Conservation (phyloP, 805 yeast genomes). For the Priceomyces carsonii region DNA sequence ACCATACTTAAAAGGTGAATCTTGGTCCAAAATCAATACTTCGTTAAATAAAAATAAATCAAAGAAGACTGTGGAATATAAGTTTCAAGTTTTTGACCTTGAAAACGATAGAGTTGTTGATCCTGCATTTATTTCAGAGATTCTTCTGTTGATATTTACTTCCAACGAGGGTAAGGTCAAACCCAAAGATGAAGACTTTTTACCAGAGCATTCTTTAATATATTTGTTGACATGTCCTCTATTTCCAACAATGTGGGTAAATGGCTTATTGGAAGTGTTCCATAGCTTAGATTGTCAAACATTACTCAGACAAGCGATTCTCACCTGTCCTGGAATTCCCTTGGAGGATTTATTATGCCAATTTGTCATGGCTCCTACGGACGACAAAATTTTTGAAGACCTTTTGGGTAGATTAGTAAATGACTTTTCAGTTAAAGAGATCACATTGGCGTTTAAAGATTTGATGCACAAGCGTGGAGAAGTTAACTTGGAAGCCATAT, state of each 20-base stretch:
- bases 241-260: constrained; percentile 63
- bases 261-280: constrained; percentile 55
- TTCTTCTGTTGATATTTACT: constrained; percentile 44
- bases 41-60: constrained; percentile 13
- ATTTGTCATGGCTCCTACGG: constrained; percentile 49
- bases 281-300: constrained; percentile 48
- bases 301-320: constrained; percentile 77
- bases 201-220: constrained; percentile 61
- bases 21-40: constrained; percentile 22
- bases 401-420: constrained; percentile 63
- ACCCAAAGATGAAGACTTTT: constrained; percentile 26
- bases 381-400: constrained; percentile 67
- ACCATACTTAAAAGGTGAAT: constrained; percentile 31
- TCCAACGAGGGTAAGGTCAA: constrained; percentile 18
- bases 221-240: constrained; percentile 86
- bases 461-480: constrained; percentile 25
- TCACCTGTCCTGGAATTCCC: constrained; percentile 71
- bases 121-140: constrained; percentile 49
- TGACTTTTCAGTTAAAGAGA: constrained; percentile 62
- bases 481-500: constrained; percentile 37
- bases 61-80: constrained; percentile 14
- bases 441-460: constrained; percentile 49
- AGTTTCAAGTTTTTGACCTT: constrained; percentile 54
- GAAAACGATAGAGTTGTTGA: constrained; percentile 70
- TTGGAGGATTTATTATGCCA: constrained; percentile 64